phyloP scores from a whole-genome alignment of 2,329 filamentous ascomycete species.

The Aspergillus eucalypticola region DNA sequence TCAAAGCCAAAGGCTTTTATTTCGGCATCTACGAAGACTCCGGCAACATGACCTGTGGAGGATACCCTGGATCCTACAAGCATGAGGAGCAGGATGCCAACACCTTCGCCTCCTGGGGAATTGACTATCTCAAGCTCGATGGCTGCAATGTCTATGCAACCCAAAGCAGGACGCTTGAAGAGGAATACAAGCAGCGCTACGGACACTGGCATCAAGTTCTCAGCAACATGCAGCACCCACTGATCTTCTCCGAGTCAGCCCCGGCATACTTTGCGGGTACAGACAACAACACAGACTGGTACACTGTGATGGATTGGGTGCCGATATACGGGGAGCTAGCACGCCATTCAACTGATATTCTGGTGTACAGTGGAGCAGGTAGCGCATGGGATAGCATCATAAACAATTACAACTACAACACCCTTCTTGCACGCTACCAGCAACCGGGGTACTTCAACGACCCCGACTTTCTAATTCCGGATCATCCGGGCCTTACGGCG shows the following conservation, averaged over 20 bases:
- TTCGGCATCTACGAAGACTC: conserved; percentile 52
- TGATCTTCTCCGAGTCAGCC: conserved; percentile 50
- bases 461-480: conserved; percentile 52
- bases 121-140: conserved; percentile 54
- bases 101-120: conserved; percentile 40
- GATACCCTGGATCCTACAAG: conserved; percentile 44
- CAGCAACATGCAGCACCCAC: conserved; percentile 34
- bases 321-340: conserved; percentile 46
- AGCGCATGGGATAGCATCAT: conserved; percentile 52
- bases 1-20: conserved; percentile 43
- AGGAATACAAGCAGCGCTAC: conserved; percentile 37
- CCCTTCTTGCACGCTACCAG: conserved; percentile 48
- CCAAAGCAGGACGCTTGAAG: conserved; percentile 19
- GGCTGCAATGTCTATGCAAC: conserved; percentile 41
- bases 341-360: conserved; percentile 48
- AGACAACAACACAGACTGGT: conserved; percentile 47
- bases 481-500: conserved; percentile 48
- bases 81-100: conserved; percentile 47
- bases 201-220: conserved; percentile 48
- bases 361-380: conserved; percentile 43
- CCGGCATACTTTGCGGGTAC: conserved; percentile 47
- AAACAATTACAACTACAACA: conserved; percentile 50
- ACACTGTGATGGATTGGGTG: conserved; percentile 49
- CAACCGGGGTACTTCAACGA: conserved; percentile 51
- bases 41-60: conserved; percentile 48